These are phyloP conservation scores for Geosmithia morbida DNA, from an alignment of 2,329 filamentous ascomycete genomes.

Conservation along the genomic window DNA sequence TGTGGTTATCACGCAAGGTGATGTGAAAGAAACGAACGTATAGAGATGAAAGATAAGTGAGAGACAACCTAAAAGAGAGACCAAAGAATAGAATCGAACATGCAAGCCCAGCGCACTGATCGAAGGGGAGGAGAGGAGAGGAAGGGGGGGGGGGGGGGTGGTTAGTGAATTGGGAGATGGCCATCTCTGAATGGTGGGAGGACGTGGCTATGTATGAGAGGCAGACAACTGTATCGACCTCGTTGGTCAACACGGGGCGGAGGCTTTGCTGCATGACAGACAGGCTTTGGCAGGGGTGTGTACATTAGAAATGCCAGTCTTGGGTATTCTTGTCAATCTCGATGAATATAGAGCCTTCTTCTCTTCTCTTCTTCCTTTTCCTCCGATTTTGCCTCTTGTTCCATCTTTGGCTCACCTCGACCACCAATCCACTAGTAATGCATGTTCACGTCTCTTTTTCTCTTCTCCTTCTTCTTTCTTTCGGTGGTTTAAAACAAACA, in stretches of 20 bases:
- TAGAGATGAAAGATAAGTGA: not conserved
- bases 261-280: not conserved
- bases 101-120: not conserved
- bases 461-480: not conserved
- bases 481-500: no score
- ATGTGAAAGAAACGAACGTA: not conserved
- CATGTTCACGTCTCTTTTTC: not conserved
- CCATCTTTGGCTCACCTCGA: no score
- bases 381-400: no score
- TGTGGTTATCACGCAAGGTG: not conserved
- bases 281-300: not conserved
- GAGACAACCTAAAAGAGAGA: not conserved
- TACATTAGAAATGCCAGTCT: not conserved
- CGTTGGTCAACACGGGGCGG: not conserved
- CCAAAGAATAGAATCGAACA: not conserved
- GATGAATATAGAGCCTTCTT: no score
- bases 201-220: constrained; percentile 1
- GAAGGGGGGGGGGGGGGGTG: no score
- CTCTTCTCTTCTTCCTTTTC: no score
- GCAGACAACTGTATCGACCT: not conserved
- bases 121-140: not conserved
- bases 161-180: not conserved
- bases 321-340: not conserved
- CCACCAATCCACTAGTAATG: not conserved
- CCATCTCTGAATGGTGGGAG: constrained; percentile 1